These are phyloP conservation scores for Toxoplasma gondii DNA, from an alignment of 169 alveolate species.

Conservation along the genomic window DNA sequence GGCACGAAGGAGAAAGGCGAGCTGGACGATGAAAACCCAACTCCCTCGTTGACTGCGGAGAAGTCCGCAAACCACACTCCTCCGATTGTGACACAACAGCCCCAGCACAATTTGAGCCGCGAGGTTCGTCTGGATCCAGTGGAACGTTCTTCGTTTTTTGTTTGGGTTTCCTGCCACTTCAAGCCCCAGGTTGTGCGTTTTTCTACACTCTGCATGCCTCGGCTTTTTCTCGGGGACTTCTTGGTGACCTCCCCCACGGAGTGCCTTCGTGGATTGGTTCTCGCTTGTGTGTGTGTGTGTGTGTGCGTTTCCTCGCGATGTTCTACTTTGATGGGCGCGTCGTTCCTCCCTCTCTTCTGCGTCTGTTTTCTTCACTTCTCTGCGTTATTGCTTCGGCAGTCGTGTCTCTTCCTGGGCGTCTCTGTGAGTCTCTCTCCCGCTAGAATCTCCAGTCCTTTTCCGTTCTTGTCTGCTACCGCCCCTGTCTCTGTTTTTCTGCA, in stretches of 20 bases:
- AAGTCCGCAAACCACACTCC: not conserved
- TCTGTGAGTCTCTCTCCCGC: not conserved
- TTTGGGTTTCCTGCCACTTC: not conserved
- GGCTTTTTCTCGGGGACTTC: too few species aligned
- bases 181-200: too few species aligned
- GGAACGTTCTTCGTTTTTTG: not conserved
- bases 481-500: not conserved
- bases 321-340: too few species aligned
- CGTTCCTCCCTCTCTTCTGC: too few species aligned
- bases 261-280: too few species aligned
- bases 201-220: too few species aligned
- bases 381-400: too few species aligned
- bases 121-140: not conserved
- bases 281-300: not conserved
- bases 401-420: too few species aligned
- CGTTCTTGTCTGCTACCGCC: not conserved
- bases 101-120: conserved; percentile 9
- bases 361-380: too few species aligned
- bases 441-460: not conserved
- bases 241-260: too few species aligned
- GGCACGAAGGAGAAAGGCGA: not conserved
- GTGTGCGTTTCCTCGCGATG: not conserved
- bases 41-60: not conserved
- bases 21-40: not conserved
- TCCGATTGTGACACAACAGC: conserved; percentile 12